phyloP scores from a whole-genome alignment of 768 basidiomycete species.

The Collybiopsis luxurians region DNA sequence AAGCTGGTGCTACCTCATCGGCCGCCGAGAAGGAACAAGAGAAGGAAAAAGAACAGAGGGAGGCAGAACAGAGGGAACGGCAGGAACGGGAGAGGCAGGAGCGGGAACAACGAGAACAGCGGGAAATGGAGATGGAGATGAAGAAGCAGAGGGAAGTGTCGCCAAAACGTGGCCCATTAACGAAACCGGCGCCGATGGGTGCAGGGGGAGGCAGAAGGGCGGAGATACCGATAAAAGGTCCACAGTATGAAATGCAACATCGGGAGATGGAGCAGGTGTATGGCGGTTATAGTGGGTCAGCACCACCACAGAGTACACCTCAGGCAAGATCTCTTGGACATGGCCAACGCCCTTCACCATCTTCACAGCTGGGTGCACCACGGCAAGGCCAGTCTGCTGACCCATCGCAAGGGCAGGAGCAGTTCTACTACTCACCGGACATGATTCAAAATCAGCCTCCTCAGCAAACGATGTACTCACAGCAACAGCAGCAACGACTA shows the following conservation, averaged over 20 bases:
- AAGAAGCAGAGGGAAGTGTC: slow-evolving; percentile 52
- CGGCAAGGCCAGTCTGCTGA: slow-evolving; percentile 15
- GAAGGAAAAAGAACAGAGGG: slow-evolving; percentile 36
- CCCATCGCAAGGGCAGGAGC: slow-evolving; percentile 24
- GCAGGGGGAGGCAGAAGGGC: slow-evolving; percentile 59
- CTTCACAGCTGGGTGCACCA: slow-evolving; percentile 22
- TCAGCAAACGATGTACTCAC: slow-evolving; percentile 12
- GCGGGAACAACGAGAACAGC: slow-evolving; percentile 42
- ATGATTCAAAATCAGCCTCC: slow-evolving; percentile 11
- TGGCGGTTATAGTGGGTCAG: slow-evolving; percentile 35
- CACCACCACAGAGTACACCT: slow-evolving; percentile 26
- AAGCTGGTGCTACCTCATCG: slow-evolving; percentile 27
- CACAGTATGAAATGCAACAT: slow-evolving; percentile 94
- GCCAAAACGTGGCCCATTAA: slow-evolving; percentile 58
- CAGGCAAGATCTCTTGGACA: slow-evolving; percentile 22
- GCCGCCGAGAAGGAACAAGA: slow-evolving; percentile 33
- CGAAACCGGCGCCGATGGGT: slow-evolving; percentile 54
- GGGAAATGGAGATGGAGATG: slow-evolving; percentile 46
- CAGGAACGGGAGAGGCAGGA: slow-evolving; percentile 39
- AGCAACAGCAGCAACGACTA: slow-evolving; percentile 36
- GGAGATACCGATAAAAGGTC: slow-evolving; percentile 84
- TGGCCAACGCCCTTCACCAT: slow-evolving; percentile 23
- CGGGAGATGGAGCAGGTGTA: slow-evolving; percentile 92
- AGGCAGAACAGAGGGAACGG: slow-evolving; percentile 39
- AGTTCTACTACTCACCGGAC: slow-evolving; percentile 37